Conservation (phyloP, 2,329 filamentous ascomycete species). For the Fusarium domesticum region DNA sequence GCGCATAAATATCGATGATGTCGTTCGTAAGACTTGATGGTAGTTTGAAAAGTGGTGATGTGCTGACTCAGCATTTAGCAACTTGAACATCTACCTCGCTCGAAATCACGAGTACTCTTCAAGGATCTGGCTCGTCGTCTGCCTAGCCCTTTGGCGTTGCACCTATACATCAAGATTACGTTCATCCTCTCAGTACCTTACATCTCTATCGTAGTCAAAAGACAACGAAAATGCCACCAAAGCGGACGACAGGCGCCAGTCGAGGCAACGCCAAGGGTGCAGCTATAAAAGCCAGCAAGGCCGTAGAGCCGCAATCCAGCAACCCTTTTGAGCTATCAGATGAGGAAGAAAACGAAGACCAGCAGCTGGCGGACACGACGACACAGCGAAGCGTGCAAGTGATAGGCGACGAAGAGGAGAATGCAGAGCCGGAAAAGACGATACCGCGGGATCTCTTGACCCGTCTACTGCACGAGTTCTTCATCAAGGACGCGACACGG, state of each 20-base stretch:
- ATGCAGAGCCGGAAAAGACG: conserved; percentile 39
- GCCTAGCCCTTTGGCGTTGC: no score
- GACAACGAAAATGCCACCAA: conserved; percentile 41
- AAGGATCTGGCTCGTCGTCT: no score
- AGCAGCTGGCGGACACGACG: neutral
- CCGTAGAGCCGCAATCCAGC: conserved; percentile 29
- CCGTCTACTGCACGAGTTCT: conserved; percentile 74
- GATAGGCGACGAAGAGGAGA: conserved; percentile 33
- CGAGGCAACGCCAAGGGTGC: conserved; percentile 38
- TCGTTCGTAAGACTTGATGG: no score
- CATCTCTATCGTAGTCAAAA: neutral
- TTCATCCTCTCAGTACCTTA: neutral
- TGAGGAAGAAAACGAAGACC: conserved; percentile 23
- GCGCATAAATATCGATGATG: no score
- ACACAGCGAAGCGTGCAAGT: conserved; percentile 24
- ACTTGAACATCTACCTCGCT: no score
- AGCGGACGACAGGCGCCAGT: conserved; percentile 34
- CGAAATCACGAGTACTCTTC: no score
- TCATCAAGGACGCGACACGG: conserved; percentile 66
- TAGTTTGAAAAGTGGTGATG: no score
- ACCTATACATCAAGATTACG: neutral
- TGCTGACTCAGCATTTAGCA: no score
- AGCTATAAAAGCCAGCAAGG: conserved; percentile 23
- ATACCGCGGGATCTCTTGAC: conserved; percentile 75
- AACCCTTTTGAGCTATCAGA: conserved; percentile 39